Conservation (phyloP, 257 asterid genomes). For the Salvia splendens region DNA sequence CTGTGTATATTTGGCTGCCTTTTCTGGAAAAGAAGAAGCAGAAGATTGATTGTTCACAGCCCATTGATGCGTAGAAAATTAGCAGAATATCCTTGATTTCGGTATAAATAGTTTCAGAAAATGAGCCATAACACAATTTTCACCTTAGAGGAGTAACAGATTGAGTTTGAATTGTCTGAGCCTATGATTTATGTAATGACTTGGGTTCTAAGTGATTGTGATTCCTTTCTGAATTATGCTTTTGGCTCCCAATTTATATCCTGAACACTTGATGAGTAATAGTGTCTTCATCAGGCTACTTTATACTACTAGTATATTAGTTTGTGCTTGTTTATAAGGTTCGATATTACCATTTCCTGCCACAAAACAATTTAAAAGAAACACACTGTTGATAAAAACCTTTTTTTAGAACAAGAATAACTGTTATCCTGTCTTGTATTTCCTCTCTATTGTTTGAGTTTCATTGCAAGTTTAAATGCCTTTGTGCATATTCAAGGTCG, state of each 20-base stretch:
- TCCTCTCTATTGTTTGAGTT: slow-evolving; percentile 13
- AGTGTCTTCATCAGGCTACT: not conserved
- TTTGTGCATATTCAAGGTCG: slow-evolving; percentile 59
- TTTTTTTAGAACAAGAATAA: not conserved
- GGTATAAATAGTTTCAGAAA: not conserved
- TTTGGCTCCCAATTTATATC: not conserved
- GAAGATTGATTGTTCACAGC: not conserved
- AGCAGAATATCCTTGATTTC: not conserved
- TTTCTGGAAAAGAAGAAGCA: not conserved
- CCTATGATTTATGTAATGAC: not conserved
- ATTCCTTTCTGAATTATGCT: not conserved
- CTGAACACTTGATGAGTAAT: not conserved
- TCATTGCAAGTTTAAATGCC: not conserved
- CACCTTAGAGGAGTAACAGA: not conserved
- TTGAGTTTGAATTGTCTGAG: slow-evolving; percentile 2
- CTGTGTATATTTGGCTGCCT: not conserved
- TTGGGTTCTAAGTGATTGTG: not conserved
- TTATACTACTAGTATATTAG: too few relatives aligned
- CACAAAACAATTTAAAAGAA: not conserved
- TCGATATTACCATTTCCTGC: slow-evolving; percentile 10
- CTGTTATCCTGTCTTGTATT: slow-evolving; percentile 18
- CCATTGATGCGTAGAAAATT: not conserved
- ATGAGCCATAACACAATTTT: not conserved
- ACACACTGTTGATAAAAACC: not conserved
- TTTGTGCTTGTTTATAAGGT: not conserved